These are phyloP conservation scores for Diaporthe sp. DNA, from an alignment of 2,329 filamentous ascomycete genomes.

Conservation along the genomic window DNA sequence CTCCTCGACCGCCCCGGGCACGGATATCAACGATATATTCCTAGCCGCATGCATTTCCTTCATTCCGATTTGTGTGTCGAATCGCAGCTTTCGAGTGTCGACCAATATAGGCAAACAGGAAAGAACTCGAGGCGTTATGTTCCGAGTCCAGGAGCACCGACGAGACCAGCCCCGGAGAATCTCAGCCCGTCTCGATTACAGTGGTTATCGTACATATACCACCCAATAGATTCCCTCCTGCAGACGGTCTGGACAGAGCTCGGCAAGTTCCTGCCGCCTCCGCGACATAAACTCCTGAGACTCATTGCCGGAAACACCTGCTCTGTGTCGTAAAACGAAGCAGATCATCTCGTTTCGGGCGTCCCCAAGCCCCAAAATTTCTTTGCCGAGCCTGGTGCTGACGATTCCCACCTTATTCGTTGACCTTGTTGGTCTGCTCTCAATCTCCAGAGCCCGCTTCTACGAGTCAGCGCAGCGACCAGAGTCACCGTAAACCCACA, in stretches of 20 bases:
- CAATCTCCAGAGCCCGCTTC: constrained; percentile 32
- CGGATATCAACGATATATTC: constrained; percentile 22
- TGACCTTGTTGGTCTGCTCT: constrained; percentile 11
- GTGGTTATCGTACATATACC: constrained; percentile 10
- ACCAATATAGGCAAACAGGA: neutral
- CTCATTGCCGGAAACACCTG: constrained; percentile 11
- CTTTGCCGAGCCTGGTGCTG: constrained; percentile 26
- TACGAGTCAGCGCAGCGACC: constrained; percentile 20
- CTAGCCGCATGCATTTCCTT: constrained; percentile 11
- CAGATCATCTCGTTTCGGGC: constrained; percentile 28
- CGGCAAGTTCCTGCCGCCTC: constrained; percentile 21
- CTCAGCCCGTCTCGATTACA: neutral
- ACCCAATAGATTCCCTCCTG: neutral
- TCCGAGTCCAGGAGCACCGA: neutral
- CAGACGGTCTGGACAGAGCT: neutral
- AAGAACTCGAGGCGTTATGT: neutral
- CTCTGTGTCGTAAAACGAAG: constrained; percentile 6
- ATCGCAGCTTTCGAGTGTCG: neutral
- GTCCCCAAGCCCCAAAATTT: constrained; percentile 12
- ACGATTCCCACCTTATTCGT: constrained; percentile 10
- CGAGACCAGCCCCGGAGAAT: neutral
- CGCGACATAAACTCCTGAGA: constrained; percentile 18
- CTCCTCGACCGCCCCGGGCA: constrained; percentile 4
- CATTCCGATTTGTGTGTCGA: neutral
- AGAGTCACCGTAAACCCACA: constrained; percentile 26